A percentile compares a stretch with the other conserved stretches of the same genome.
These are phyloP conservation scores for Lathyrus oleraceus DNA, from an alignment of 306 rosid species.

Conservation along the genomic window DNA sequence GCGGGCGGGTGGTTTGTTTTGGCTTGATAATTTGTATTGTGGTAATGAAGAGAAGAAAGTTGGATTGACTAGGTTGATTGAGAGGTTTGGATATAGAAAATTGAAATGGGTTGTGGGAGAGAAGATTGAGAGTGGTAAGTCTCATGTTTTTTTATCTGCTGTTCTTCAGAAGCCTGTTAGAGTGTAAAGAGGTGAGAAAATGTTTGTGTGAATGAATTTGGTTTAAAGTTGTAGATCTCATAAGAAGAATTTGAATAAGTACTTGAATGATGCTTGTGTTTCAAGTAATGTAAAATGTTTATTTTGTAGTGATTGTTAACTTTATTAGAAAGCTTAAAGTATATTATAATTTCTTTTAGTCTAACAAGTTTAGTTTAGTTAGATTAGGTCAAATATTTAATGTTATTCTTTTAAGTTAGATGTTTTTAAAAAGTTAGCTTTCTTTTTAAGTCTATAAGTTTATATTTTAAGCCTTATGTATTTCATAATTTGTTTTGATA, in stretches of 20 bases:
- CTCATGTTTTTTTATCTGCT: constrained; percentile 70
- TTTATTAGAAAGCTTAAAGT: too few species aligned
- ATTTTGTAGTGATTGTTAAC: too few species aligned
- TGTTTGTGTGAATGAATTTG: constrained; percentile 25
- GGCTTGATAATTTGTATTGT: constrained; percentile 83
- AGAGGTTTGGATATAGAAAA: constrained; percentile 82
- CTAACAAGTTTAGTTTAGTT: too few species aligned
- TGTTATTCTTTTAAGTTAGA: too few species aligned
- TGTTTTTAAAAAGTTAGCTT: too few species aligned
- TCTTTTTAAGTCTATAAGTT: too few species aligned
- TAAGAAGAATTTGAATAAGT: constrained; percentile 52
- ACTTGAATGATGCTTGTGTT: constrained; percentile 33
- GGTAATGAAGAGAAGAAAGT: constrained; percentile 69
- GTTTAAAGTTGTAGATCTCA: constrained; percentile 27
- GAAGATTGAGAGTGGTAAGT: constrained; percentile 55
- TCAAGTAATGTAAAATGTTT: constrained; percentile 27
- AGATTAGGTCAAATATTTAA: too few species aligned
- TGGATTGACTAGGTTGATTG: constrained; percentile 74
- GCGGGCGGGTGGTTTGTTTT: constrained; percentile 81
- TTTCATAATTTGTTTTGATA: too few species aligned
- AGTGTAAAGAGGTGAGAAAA: constrained; percentile 44
- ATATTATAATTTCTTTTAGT: too few species aligned
- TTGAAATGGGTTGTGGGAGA: constrained; percentile 94
- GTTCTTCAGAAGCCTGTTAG: constrained; percentile 85
- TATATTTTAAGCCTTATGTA: too few species aligned